These are phyloP conservation scores for Vitis hybrid DNA, from an alignment of 177 flowering plant genomes.

Conservation along the genomic window DNA sequence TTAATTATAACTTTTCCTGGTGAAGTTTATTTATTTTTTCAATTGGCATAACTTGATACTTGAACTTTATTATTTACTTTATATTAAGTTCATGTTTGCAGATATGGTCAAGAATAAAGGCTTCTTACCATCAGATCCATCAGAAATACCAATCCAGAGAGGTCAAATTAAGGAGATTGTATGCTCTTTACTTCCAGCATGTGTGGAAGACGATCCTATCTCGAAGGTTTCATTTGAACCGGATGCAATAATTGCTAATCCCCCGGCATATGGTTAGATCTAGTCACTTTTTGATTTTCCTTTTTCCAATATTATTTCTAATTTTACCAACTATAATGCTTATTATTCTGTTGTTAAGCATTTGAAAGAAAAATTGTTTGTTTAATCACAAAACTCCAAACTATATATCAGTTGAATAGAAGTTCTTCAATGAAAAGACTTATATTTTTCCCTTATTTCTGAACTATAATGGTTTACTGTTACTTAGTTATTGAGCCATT, in stretches of 20 bases:
- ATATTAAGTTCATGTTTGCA: conserved; percentile 20
- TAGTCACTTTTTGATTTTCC: neutral
- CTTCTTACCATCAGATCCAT: conserved; percentile 98
- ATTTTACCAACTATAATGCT: neutral
- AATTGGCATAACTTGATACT: too few species aligned
- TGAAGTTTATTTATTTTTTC: too few species aligned
- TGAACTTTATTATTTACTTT: too few species aligned
- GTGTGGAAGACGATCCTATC: conserved; percentile 80
- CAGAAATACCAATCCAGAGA: conserved; percentile 91
- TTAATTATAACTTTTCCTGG: too few species aligned
- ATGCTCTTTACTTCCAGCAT: conserved; percentile 82
- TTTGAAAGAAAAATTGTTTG: too few species aligned
- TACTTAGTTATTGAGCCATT: too few species aligned
- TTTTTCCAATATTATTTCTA: neutral
- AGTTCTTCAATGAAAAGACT: too few species aligned
- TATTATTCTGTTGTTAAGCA: too few species aligned
- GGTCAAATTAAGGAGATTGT: conserved; percentile 93
- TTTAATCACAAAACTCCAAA: too few species aligned
- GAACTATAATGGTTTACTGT: too few species aligned
- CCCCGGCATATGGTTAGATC: conserved; percentile 91
- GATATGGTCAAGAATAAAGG: conserved; percentile 99
- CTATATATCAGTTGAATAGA: too few species aligned
- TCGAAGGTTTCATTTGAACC: conserved; percentile 88
- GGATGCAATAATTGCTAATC: conserved; percentile 97
- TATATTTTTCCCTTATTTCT: too few species aligned